Evolutionary conservation across 192 early-diverging fungal genomes (phyloP), one percentile per base, ranked within the genome.

Genomic region (Dissophora ornata): DNA sequence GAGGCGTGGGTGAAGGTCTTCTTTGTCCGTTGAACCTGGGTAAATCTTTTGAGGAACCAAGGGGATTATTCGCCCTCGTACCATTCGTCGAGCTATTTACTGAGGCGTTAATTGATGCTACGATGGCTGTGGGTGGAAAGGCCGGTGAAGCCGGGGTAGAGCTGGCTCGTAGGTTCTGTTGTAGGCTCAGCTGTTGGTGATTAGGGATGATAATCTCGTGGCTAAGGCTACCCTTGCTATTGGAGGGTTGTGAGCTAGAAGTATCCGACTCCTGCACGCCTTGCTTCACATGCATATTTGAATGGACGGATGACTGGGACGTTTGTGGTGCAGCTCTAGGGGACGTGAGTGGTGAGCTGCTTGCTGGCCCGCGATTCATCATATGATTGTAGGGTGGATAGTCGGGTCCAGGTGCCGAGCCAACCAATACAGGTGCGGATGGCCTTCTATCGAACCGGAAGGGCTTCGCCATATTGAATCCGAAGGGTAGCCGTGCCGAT

Each of bases 81-180:
- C n/a, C n/a, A n/a, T n/a, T n/a, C n/a, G 19, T 60, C 4, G 63
- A 75, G 11, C 36, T 13, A 38, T 38, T 38, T 13, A 25, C 47
- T 10, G 63, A 75, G 8, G 40, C 55, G 12, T 33, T 46, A 24
- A 18, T 34, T 25, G 59, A 21, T 41, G 40, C 64, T 53, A 62
- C 57, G 8, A 47, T 38, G 2, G 52, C 50, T 5, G 57, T 50
- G 6, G 73, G 65, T 13, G 64, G 73, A 4, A 77, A 46, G 11
- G 73, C 73, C 7, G 73, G 73, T 13, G 73, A 77, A 10, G 64
- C 29, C 19, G 73, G 64, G 4, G 73, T 77, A 9, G 73, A 77
- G 24, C 36, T 67, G 11, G 73, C 64, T 5, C 73, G 44, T 8
- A 36, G 12, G 25, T 36, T 67, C 9, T 61, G 51, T 16, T 48